phyloP scores from a whole-genome alignment of 2,329 filamentous ascomycete species.

The Paracorniculantispora psalliotae region DNA sequence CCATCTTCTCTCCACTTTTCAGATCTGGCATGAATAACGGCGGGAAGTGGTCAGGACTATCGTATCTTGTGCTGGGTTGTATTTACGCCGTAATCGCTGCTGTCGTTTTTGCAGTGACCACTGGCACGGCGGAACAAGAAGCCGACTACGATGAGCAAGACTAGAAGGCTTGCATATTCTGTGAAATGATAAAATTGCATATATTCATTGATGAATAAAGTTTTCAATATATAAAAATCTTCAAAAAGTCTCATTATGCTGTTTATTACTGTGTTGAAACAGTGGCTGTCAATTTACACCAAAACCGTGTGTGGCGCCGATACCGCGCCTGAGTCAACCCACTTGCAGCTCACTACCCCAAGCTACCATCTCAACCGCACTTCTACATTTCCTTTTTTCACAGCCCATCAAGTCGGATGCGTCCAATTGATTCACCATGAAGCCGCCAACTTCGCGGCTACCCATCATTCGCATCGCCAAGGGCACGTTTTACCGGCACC shows the following conservation, averaged over 20 bases:
- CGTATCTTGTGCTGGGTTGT: not conserved
- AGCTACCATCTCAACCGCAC: not conserved
- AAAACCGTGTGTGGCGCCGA: not conserved
- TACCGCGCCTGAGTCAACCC: not conserved
- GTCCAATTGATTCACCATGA: slow-evolving; percentile 26
- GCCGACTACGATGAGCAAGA: not conserved
- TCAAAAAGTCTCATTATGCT: too few species aligned
- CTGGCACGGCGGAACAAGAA: not conserved
- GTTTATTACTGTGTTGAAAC: not conserved
- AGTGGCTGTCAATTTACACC: too few species aligned
- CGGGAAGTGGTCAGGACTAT: not conserved
- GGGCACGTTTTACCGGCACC: slow-evolving; percentile 77
- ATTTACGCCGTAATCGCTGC: not conserved
- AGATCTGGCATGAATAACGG: not conserved
- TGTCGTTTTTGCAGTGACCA: not conserved
- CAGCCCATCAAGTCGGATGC: slow-evolving; percentile 19
- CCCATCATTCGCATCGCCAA: slow-evolving; percentile 69
- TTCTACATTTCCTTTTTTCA: not conserved
- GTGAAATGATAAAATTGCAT: too few species aligned
- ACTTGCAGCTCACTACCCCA: not conserved
- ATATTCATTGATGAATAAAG: too few species aligned
- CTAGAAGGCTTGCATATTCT: not conserved
- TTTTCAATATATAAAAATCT: too few species aligned
- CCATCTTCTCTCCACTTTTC: not conserved
- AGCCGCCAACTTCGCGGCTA: slow-evolving; percentile 34